These are phyloP conservation scores for Kuraishia borneana DNA, from an alignment of 805 yeast genomes.

Conservation along the genomic window DNA sequence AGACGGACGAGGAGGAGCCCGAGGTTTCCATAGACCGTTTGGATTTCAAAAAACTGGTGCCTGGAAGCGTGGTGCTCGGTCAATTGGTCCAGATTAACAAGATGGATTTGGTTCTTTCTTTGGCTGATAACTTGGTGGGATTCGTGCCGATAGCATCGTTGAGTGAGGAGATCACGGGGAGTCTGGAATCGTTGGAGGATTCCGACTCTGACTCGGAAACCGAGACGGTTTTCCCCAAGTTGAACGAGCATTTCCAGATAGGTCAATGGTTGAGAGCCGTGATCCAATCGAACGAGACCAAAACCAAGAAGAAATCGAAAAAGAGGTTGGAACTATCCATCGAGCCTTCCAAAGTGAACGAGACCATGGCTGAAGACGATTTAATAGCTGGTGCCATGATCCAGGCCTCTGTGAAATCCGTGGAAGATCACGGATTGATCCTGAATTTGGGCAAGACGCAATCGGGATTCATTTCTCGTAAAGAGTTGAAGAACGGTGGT, in stretches of 20 bases:
- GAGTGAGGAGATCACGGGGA: slow-evolving; percentile 47
- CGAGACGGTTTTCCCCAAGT: slow-evolving; percentile 40
- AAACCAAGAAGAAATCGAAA: slow-evolving; percentile 25
- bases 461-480: slow-evolving; percentile 67
- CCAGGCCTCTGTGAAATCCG: slow-evolving; percentile 67
- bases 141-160: slow-evolving; percentile 65
- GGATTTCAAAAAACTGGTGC: slow-evolving; percentile 46
- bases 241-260: slow-evolving; percentile 39
- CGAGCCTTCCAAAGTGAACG: slow-evolving; percentile 67
- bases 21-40: slow-evolving; percentile 48
- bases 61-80: slow-evolving; percentile 72
- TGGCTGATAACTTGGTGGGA: slow-evolving; percentile 78
- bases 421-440: slow-evolving; percentile 89
- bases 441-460: slow-evolving; percentile 53
- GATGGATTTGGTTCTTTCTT: slow-evolving; percentile 53
- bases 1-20: slow-evolving; percentile 17
- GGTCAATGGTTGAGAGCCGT: slow-evolving; percentile 87
- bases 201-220: slow-evolving; percentile 17
- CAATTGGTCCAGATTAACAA: slow-evolving; percentile 53
- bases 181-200: slow-evolving; percentile 42
- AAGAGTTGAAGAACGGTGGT: slow-evolving; percentile 38
- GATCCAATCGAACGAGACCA: slow-evolving; percentile 43
- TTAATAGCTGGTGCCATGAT: slow-evolving; percentile 47
- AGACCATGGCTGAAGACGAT: slow-evolving; percentile 45
- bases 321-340: slow-evolving; percentile 61